Conservation (phyloP, 2,329 filamentous ascomycete genomes). For the Diaporthe capsici region DNA sequence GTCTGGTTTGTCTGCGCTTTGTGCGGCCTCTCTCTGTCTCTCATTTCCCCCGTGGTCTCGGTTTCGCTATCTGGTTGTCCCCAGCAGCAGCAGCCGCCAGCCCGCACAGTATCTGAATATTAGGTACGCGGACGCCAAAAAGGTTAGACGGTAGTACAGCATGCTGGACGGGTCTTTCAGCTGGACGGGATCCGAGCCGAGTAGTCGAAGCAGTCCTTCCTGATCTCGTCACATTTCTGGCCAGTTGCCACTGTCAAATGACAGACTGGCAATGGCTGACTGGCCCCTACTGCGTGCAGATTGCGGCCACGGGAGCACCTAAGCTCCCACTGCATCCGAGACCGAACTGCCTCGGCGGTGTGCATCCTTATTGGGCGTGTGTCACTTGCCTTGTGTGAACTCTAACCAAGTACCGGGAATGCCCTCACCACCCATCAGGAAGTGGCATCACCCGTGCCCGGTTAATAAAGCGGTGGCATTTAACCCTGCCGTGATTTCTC, state of each 20-base stretch:
- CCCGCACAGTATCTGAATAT: constrained; percentile 7
- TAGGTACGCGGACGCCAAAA: neutral
- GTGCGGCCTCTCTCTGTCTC: constrained; percentile 15
- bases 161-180: constrained; percentile 15
- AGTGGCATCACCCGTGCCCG: constrained; percentile 22
- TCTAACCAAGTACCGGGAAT: constrained; percentile 22
- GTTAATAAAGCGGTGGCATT: constrained; percentile 16
- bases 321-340: constrained; percentile 26
- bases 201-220: neutral
- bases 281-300: neutral
- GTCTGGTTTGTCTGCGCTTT: constrained; percentile 2
- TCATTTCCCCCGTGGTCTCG: neutral
- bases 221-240: constrained; percentile 20
- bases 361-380: neutral
- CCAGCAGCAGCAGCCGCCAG: neutral
- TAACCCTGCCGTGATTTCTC: neutral
- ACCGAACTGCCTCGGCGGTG: neutral
- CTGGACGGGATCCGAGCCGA: constrained; percentile 10
- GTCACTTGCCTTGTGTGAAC: neutral
- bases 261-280: neutral
- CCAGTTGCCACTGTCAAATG: constrained; percentile 1
- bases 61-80: neutral
- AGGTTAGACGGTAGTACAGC: neutral
- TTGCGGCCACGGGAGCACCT: neutral
- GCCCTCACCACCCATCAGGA: constrained; percentile 1